Conservation (phyloP, 306 rosid genomes). For the Biancaea sappan region DNA sequence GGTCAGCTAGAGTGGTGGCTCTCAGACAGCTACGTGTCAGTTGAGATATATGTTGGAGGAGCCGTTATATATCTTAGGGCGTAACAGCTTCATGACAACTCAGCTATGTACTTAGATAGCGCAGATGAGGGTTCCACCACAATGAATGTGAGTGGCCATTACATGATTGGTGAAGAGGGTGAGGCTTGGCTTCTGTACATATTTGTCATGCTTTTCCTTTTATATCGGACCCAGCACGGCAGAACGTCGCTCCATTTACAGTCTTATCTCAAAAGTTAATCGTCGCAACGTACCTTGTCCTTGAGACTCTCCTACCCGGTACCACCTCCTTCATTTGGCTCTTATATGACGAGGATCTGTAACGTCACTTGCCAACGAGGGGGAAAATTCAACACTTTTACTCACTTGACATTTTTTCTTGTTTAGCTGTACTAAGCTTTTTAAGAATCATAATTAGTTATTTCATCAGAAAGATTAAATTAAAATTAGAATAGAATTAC, state of each 20-base stretch:
- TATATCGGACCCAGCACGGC: not conserved
- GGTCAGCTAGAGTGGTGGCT: not conserved
- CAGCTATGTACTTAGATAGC: slow-evolving; percentile 5
- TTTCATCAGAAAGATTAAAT: no score
- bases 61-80: slow-evolving; percentile 22
- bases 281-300: not conserved
- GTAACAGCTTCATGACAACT: slow-evolving; percentile 34
- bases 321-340: not conserved
- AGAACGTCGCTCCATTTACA: no score
- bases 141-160: slow-evolving; percentile 21
- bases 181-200: slow-evolving; percentile 6
- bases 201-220: slow-evolving; percentile 23
- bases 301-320: no score
- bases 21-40: slow-evolving; percentile 12
- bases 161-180: slow-evolving; percentile 27
- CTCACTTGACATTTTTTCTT: no score
- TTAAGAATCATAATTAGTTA: no score
- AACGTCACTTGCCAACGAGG: no score
- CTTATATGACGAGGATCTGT: no score
- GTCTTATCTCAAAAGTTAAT: not conserved
- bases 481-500: no score
- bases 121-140: slow-evolving; percentile 35
- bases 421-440: no score
- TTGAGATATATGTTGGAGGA: slow-evolving; percentile 14
- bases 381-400: no score